These are phyloP conservation scores for Podospora australis DNA, from an alignment of 495 filamentous ascomycete genomes.

Conservation along the genomic window DNA sequence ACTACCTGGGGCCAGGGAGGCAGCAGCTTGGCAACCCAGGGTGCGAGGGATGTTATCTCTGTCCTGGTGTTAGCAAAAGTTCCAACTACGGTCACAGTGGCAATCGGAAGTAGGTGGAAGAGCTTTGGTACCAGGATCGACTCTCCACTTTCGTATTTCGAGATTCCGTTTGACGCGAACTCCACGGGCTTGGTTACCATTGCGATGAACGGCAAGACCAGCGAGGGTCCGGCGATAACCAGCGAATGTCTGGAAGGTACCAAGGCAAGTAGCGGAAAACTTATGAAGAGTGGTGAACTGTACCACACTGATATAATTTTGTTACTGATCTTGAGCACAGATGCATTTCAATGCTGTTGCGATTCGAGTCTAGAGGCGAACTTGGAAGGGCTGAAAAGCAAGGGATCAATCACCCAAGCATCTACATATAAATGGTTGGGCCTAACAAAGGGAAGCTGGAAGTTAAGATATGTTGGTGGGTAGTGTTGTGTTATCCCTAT, in stretches of 20 bases:
- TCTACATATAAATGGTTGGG: no score
- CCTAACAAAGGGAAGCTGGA: no score
- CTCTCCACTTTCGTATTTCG: constrained; percentile 44
- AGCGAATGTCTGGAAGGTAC: constrained; percentile 41
- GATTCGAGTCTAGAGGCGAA: constrained; percentile 28
- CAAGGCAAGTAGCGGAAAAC: constrained; percentile 38
- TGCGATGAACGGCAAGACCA: constrained; percentile 38
- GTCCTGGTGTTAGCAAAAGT: constrained; percentile 35
- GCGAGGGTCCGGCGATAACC: constrained; percentile 42
- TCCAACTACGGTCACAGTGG: constrained; percentile 36
- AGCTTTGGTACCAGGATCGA: constrained; percentile 32
- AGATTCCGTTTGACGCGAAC: constrained; percentile 44
- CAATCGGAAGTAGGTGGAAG: constrained; percentile 41
- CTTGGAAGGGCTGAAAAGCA: no score
- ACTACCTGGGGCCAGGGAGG: constrained; percentile 43
- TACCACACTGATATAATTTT: not conserved
- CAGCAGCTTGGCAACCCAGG: constrained; percentile 28
- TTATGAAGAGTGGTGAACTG: not conserved
- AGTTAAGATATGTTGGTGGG: no score
- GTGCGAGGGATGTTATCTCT: constrained; percentile 42
- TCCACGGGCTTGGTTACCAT: constrained; percentile 45
- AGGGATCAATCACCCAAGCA: no score
- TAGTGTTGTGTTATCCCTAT: no score
- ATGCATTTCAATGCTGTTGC: constrained; percentile 38
- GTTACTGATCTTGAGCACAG: constrained; percentile 15